Evolutionary conservation across 2,329 filamentous ascomycete genomes (phyloP).

Genomic region (Beauveria sp.): DNA sequence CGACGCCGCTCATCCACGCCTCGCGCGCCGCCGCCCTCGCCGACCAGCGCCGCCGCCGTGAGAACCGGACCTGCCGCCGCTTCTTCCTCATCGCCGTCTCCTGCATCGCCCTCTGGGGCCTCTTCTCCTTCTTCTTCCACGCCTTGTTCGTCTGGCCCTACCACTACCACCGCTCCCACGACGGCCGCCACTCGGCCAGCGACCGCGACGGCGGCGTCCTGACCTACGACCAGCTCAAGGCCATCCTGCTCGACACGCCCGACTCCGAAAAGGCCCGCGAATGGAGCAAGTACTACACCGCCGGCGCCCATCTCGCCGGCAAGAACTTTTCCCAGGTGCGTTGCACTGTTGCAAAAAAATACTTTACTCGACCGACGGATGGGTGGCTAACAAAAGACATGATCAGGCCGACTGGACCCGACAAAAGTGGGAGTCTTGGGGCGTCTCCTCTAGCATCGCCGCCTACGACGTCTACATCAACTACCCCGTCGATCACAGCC

Average conservation of each 20-base stretch:
- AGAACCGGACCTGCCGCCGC: constrained; percentile 53
- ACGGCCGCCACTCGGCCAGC: constrained; percentile 21
- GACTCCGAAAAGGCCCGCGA: constrained; percentile 50
- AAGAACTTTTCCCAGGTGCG: constrained; percentile 65
- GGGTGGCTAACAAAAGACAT: neutral
- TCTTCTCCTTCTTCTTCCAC: constrained; percentile 42
- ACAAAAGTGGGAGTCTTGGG: constrained; percentile 65
- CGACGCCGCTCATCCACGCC: constrained; percentile 59
- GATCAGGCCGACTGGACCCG: constrained; percentile 62
- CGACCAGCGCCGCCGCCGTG: constrained; percentile 43
- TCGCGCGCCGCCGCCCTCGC: constrained; percentile 42
- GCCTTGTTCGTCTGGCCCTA: constrained; percentile 34
- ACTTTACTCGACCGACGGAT: neutral
- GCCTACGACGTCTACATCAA: constrained; percentile 74
- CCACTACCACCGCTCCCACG: constrained; percentile 26
- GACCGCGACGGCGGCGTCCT: constrained; percentile 21
- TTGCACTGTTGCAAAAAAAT: neutral
- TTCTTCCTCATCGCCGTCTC: constrained; percentile 57
- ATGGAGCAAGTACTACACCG: constrained; percentile 73
- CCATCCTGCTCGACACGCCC: constrained; percentile 52
- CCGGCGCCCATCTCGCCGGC: constrained; percentile 68
- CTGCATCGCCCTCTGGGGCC: constrained; percentile 44
- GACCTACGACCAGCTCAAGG: constrained; percentile 43
- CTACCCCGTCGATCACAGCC: constrained; percentile 63
- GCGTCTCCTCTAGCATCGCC: constrained; percentile 55